Percentiles rank a stretch among this genome's conserved stretches.
Evolutionary conservation across 257 asterid genomes (phyloP).

Genomic region (Phtheirospermum japonicum): DNA sequence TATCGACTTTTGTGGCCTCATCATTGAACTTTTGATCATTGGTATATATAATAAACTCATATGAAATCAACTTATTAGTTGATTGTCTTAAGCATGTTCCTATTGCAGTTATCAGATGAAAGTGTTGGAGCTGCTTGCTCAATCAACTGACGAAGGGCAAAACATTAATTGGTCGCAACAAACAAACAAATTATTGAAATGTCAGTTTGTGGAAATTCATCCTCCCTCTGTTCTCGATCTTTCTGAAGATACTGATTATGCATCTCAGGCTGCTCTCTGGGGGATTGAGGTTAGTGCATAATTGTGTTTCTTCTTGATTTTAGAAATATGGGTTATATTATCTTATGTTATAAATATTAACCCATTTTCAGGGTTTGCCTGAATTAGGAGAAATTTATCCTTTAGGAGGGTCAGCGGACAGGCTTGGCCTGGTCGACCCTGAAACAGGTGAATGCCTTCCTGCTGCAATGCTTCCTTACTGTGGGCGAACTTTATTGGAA

Average conservation of each 20-base stretch:
- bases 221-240: slow-evolving; percentile 86
- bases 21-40: slow-evolving; percentile 10
- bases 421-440: slow-evolving; percentile 92
- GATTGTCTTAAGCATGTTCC: slow-evolving; percentile 20
- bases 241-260: slow-evolving; percentile 73
- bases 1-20: not conserved
- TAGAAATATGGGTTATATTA: slow-evolving; percentile 15
- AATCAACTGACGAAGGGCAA: slow-evolving; percentile 52
- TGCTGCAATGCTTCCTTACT: slow-evolving; percentile 98
- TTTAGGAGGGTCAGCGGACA: slow-evolving; percentile 95
- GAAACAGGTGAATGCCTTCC: slow-evolving; percentile 94
- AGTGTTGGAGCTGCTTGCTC: slow-evolving; percentile 76
- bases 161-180: slow-evolving; percentile 44
- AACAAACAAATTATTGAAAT: slow-evolving; percentile 38
- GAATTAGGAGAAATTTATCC: slow-evolving; percentile 98
- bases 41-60: not conserved
- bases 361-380: slow-evolving; percentile 89
- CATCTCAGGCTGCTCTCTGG: slow-evolving; percentile 92
- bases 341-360: slow-evolving; percentile 38
- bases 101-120: slow-evolving; percentile 70
- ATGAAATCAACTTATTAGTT: slow-evolving; percentile 21
- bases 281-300: slow-evolving; percentile 83
- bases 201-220: slow-evolving; percentile 66
- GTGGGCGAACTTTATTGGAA: slow-evolving; percentile 93
- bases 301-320: slow-evolving; percentile 19